These are phyloP conservation scores for Scutellaria barbata DNA, from an alignment of 257 asterid genomes.

Conservation along the genomic window DNA sequence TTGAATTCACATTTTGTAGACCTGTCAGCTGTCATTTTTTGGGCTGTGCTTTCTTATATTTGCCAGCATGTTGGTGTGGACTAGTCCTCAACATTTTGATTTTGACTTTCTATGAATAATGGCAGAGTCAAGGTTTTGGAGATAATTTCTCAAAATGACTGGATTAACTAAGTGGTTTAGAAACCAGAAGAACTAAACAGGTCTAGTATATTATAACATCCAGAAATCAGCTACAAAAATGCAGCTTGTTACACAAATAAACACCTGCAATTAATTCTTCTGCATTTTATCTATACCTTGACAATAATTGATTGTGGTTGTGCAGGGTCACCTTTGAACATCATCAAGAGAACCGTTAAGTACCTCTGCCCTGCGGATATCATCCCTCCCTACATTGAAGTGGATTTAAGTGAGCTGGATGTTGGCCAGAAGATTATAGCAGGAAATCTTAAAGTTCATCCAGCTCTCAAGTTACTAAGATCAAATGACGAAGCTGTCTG, in stretches of 20 bases:
- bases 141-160: neutral
- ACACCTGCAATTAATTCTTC: neutral
- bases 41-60: neutral
- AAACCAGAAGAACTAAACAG: too few relatives aligned
- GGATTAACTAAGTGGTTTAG: neutral
- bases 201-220: neutral
- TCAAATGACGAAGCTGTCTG: constrained; percentile 41
- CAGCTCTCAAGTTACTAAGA: constrained; percentile 69
- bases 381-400: constrained; percentile 85
- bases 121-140: neutral
- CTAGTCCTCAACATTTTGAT: neutral
- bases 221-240: neutral
- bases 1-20: neutral
- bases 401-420: constrained; percentile 87
- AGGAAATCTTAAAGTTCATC: constrained; percentile 84
- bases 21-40: neutral
- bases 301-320: constrained; percentile 15
- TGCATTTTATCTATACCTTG: neutral
- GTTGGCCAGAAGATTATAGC: constrained; percentile 80
- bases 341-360: constrained; percentile 80
- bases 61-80: neutral
- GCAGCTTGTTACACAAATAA: neutral
- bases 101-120: neutral
- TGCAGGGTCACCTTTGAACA: constrained; percentile 76
- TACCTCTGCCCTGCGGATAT: constrained; percentile 88